These are phyloP conservation scores for Plasmopara halstedii DNA, from an alignment of 352 stramenopile species.

Conservation along the genomic window DNA sequence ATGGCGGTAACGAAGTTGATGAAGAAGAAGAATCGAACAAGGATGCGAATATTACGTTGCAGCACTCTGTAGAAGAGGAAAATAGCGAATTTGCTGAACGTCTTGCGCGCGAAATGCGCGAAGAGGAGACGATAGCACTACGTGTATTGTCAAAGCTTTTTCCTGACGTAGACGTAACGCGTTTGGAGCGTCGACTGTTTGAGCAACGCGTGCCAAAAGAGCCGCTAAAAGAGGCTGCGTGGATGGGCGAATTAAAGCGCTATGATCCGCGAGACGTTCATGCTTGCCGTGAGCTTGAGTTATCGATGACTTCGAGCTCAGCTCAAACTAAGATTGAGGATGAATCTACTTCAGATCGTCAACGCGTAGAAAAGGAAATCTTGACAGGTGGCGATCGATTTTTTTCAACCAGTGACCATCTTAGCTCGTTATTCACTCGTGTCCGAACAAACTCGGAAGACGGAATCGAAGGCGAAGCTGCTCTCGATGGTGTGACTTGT, in stretches of 20 bases:
- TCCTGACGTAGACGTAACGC: slow-evolving; percentile 57
- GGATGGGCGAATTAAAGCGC: slow-evolving; percentile 66
- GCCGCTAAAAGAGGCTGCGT: slow-evolving; percentile 63
- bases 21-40: slow-evolving; percentile 15
- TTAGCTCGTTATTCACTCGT: slow-evolving; percentile 66
- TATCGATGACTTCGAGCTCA: slow-evolving; percentile 23
- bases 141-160: slow-evolving; percentile 53
- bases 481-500: slow-evolving; percentile 61
- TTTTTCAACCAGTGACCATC: slow-evolving; percentile 47
- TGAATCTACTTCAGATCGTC: not conserved
- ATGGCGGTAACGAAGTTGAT: slow-evolving; percentile 34
- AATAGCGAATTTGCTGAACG: slow-evolving; percentile 23
- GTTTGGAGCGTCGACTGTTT: slow-evolving; percentile 43
- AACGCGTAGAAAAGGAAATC: slow-evolving; percentile 39
- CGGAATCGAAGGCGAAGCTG: slow-evolving; percentile 60
- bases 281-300: slow-evolving; percentile 42
- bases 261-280: slow-evolving; percentile 52
- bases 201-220: slow-evolving; percentile 40
- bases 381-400: slow-evolving; percentile 59
- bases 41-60: slow-evolving; percentile 23
- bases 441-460: slow-evolving; percentile 82
- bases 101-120: slow-evolving; percentile 34
- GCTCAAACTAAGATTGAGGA: slow-evolving; percentile 19
- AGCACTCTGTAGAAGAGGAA: slow-evolving; percentile 45
- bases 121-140: slow-evolving; percentile 45